Conservation (phyloP, 2,329 filamentous ascomycete genomes). For the Didymella exigua region DNA sequence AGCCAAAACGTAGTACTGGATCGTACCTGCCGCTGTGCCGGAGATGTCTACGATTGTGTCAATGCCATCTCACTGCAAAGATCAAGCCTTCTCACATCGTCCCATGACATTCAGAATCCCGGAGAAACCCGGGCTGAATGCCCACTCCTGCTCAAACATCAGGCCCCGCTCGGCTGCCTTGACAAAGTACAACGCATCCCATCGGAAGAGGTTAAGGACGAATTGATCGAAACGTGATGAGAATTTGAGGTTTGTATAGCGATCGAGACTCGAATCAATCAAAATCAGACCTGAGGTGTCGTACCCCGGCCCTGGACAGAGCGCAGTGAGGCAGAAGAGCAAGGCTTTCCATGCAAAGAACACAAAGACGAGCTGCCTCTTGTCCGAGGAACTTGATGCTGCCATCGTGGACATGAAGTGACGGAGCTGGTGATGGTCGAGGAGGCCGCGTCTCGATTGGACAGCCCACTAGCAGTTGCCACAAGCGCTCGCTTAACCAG, state of each 20-base stretch:
- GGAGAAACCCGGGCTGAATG: constrained; percentile 69
- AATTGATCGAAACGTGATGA: constrained; percentile 45
- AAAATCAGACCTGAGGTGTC: constrained; percentile 74
- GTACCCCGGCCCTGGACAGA: constrained; percentile 68
- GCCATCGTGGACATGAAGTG: constrained; percentile 2
- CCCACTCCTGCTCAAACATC: constrained; percentile 83
- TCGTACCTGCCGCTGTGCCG: constrained; percentile 9
- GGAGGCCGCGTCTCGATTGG: constrained; percentile 20
- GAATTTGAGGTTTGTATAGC: constrained; percentile 25
- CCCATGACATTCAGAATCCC: constrained; percentile 50
- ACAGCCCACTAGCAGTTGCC: constrained; percentile 16
- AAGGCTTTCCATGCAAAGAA: constrained; percentile 72
- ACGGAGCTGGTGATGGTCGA: constrained; percentile 7
- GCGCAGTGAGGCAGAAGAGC: constrained; percentile 65
- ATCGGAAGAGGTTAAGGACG: constrained; percentile 68
- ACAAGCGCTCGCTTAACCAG: neutral
- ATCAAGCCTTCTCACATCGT: constrained; percentile 46
- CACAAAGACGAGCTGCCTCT: constrained; percentile 27
- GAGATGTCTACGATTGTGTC: constrained; percentile 46
- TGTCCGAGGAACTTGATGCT: neutral
- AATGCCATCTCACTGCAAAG: constrained; percentile 20
- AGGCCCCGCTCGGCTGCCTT: constrained; percentile 68
- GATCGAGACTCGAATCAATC: constrained; percentile 41
- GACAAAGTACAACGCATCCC: constrained; percentile 82
- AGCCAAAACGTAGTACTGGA: constrained; percentile 52